These are phyloP conservation scores for Pyricularia sp. DNA, from an alignment of 2,329 filamentous ascomycete genomes.

Conservation along the genomic window DNA sequence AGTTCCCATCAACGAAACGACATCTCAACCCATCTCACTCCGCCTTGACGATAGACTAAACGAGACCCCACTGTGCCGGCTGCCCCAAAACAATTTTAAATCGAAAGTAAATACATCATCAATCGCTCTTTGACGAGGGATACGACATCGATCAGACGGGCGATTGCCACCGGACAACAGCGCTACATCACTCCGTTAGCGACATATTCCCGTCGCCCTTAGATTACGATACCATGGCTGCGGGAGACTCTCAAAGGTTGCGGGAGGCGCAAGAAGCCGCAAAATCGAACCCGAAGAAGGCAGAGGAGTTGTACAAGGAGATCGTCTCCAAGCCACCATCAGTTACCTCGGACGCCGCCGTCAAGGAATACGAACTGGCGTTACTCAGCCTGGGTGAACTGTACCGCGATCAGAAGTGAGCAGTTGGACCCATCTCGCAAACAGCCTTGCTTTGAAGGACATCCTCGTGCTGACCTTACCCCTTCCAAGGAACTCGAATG, in stretches of 20 bases:
- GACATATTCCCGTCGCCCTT: background rate
- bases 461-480: background rate
- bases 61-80: background rate
- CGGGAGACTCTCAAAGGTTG: slow-evolving; percentile 57
- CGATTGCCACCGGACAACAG: background rate
- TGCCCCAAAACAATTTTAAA: background rate
- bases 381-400: slow-evolving; percentile 84
- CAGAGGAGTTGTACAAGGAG: slow-evolving; percentile 81
- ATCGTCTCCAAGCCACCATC: slow-evolving; percentile 80
- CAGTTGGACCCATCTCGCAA: slow-evolving; percentile 20
- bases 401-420: slow-evolving; percentile 80
- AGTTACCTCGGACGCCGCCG: slow-evolving; percentile 71
- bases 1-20: background rate
- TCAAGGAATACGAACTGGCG: slow-evolving; percentile 85
- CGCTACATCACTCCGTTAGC: background rate
- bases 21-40: background rate
- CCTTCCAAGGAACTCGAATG: slow-evolving; percentile 57
- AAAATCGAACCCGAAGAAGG: slow-evolving; percentile 73
- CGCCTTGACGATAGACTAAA: background rate
- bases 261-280: slow-evolving; percentile 80
- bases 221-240: slow-evolving; percentile 33
- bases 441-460: background rate
- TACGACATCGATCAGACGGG: background rate
- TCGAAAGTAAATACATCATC: background rate
- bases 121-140: background rate